Conservation (phyloP, 1,139 yeast species). For the Scheffersomyces titani region DNA sequence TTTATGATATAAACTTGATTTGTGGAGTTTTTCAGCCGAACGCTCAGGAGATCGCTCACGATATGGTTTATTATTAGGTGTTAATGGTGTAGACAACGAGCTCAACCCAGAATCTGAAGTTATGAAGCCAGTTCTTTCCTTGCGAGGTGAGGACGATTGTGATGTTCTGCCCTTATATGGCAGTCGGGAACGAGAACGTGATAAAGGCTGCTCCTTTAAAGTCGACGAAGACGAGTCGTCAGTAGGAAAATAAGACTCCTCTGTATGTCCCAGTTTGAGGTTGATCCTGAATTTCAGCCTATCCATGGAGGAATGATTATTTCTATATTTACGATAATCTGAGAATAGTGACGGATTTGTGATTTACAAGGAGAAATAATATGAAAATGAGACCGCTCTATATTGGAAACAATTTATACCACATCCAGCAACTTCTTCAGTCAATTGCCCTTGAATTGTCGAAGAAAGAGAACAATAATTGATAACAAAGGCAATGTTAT, state of each 20-base stretch:
- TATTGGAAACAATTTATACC: not conserved
- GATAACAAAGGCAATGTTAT: not conserved
- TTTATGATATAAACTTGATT: conserved; percentile 16
- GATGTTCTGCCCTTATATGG: conserved; percentile 11
- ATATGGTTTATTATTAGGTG: conserved; percentile 5
- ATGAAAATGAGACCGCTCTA: not conserved
- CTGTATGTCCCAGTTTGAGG: not conserved
- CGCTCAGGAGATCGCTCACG: conserved; percentile 18
- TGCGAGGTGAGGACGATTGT: conserved; percentile 4
- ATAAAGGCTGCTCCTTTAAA: conserved; percentile 2
- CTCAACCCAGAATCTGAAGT: not conserved
- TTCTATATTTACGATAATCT: not conserved
- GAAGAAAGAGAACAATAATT: not conserved
- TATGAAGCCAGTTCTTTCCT: not conserved
- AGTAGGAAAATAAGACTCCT: not conserved
- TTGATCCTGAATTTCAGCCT: not conserved
- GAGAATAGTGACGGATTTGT: not conserved
- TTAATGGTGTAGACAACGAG: not conserved
- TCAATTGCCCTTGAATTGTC: not conserved
- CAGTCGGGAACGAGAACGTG: conserved; percentile 26
- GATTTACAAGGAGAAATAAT: not conserved
- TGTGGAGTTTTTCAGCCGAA: conserved; percentile 15
- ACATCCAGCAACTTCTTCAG: not conserved
- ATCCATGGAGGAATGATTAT: not conserved
- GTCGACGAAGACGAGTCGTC: not conserved